Conservation (phyloP, 345 rosid genomes). For the Psidium friedrichsthalianum region DNA sequence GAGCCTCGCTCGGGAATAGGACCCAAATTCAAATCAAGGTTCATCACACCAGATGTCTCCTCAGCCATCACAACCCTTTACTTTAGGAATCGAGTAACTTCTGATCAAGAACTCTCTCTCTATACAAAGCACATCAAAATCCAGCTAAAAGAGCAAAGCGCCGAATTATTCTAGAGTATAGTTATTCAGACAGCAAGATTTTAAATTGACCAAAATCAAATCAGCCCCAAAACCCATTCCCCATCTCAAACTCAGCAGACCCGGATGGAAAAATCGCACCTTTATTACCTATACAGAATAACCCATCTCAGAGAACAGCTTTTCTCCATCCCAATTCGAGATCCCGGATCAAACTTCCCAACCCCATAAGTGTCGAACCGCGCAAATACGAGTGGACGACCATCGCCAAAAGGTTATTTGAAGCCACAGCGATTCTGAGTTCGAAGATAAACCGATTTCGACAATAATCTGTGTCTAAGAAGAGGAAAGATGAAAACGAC, state of each 20-base stretch:
- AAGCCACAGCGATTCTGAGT: not conserved
- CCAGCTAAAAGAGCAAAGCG: not conserved
- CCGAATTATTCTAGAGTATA: not conserved
- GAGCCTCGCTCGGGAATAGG: slow-evolving; percentile 66
- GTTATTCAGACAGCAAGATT: not conserved
- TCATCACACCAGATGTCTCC: slow-evolving; percentile 71
- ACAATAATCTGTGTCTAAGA: not conserved
- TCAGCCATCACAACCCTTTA: slow-evolving; percentile 40
- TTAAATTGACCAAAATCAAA: not conserved
- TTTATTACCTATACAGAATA: not conserved
- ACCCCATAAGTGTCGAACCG: not conserved
- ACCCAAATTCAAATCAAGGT: slow-evolving; percentile 92
- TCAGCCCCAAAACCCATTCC: not conserved
- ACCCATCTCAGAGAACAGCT: not conserved
- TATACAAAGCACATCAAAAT: slow-evolving; percentile 6
- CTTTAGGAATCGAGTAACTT: not conserved
- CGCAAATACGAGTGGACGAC: not conserved
- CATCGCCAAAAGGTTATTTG: not conserved
- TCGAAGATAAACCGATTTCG: not conserved
- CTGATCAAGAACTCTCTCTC: slow-evolving; percentile 15
- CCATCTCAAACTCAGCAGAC: slow-evolving; percentile 5
- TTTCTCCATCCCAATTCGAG: not conserved
- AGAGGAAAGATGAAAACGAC: not conserved
- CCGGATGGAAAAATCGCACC: not conserved
- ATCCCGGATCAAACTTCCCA: not conserved